Percentiles rank a stretch among this genome's conserved stretches.
Evolutionary conservation across 352 stramenopile species (phyloP).

Genomic region (Blastocystis sp.): DNA sequence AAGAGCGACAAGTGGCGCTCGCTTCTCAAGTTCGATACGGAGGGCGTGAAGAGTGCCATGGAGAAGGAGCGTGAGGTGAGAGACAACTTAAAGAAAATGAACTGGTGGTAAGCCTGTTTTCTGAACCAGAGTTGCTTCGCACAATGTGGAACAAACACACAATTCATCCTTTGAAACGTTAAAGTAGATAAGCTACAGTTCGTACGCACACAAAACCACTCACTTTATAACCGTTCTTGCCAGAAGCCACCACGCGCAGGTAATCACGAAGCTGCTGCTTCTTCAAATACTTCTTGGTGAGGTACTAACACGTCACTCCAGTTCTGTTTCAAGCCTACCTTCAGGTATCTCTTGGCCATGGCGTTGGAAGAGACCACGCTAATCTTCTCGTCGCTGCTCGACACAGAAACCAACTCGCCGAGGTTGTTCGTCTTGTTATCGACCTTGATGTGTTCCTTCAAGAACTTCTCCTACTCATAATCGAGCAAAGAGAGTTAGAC

Average conservation of each 20-base stretch:
- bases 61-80: neutral
- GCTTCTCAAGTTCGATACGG: neutral
- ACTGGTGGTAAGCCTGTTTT: neutral
- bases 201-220: constrained; percentile 34
- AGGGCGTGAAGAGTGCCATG: neutral
- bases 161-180: constrained; percentile 69
- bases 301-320: constrained; percentile 84
- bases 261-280: constrained; percentile 99
- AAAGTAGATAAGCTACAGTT: constrained; percentile 59
- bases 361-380: constrained; percentile 90
- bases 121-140: too few relatives aligned
- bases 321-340: constrained; percentile 67
- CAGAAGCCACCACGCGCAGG: constrained; percentile 95
- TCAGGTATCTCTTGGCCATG: constrained; percentile 95
- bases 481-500: constrained; percentile 21
- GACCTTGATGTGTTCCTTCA: constrained; percentile 99
- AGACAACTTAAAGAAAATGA: neutral
- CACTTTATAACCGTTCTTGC: constrained; percentile 98
- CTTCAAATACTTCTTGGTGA: constrained; percentile 99
- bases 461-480: constrained; percentile 90
- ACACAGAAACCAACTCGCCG: constrained; percentile 91
- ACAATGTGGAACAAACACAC: neutral
- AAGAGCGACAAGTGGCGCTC: neutral
- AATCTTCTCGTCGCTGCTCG: constrained; percentile 92
- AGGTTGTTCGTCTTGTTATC: constrained; percentile 95